Evolutionary conservation across 2,329 filamentous ascomycete genomes (phyloP).

Genomic region (Zymoseptoria brevis): DNA sequence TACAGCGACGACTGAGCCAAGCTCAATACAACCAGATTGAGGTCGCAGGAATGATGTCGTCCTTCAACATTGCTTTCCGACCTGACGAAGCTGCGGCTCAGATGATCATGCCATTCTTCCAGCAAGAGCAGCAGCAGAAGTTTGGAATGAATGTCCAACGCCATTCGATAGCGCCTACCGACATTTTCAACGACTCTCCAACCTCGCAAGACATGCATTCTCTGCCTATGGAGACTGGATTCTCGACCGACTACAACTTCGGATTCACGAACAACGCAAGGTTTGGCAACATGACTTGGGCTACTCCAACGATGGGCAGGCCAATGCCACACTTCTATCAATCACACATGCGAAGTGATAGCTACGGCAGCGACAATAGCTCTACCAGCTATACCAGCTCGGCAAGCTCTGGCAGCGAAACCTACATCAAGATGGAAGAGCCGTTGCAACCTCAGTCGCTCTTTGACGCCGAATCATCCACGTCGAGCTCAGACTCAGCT

Average conservation of each 20-base stretch:
- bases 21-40: conserved; percentile 19
- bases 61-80: conserved; percentile 24
- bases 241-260: conserved; percentile 9
- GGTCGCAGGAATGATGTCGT: conserved; percentile 22
- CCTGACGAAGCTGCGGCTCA: conserved; percentile 16
- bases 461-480: conserved; percentile 28
- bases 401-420: background rate
- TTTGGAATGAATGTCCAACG: conserved; percentile 8
- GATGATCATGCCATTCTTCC: conserved; percentile 12
- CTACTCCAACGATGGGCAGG: conserved; percentile 7
- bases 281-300: conserved; percentile 18
- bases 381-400: conserved; percentile 23
- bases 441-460: conserved; percentile 36
- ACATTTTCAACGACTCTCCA: conserved; percentile 14
- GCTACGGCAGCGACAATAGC: conserved; percentile 19
- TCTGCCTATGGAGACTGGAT: conserved; percentile 7
- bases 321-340: conserved; percentile 7
- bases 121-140: conserved; percentile 13
- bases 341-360: conserved; percentile 20
- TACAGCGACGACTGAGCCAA: conserved; percentile 23
- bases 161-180: conserved; percentile 17
- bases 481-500: conserved; percentile 30
- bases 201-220: conserved; percentile 6
- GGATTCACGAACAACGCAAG: conserved; percentile 12
- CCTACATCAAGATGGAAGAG: conserved; percentile 36